Percentiles rank a stretch among this genome's conserved stretches.
These are phyloP conservation scores for Meira miltonrushii DNA, from an alignment of 1,284 basidiomycete species.

Conservation along the genomic window DNA sequence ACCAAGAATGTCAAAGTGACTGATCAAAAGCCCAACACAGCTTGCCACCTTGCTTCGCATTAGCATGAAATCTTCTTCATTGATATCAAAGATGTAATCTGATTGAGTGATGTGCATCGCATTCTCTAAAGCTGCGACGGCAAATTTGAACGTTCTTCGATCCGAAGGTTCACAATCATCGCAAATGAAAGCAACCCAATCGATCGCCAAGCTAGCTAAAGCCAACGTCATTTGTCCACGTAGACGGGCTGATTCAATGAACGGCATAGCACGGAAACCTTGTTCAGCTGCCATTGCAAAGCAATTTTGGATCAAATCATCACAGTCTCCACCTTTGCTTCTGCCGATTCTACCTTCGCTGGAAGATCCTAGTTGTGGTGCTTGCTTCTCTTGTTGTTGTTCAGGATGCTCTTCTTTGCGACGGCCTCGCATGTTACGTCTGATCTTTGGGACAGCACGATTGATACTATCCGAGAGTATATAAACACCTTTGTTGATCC, in stretches of 20 bases:
- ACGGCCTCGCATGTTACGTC: slow-evolving; percentile 21
- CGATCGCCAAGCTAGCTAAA: slow-evolving; percentile 43
- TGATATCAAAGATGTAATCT: slow-evolving; percentile 83
- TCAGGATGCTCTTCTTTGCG: slow-evolving; percentile 6
- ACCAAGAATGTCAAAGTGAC: slow-evolving; percentile 84
- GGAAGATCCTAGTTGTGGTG: background rate
- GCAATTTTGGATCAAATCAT: slow-evolving; percentile 88
- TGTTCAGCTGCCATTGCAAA: slow-evolving; percentile 89
- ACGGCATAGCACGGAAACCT: slow-evolving; percentile 45
- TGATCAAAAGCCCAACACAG: slow-evolving; percentile 92
- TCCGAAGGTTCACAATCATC: slow-evolving; percentile 96
- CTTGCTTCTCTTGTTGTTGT: slow-evolving; percentile 4
- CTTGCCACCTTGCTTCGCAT: slow-evolving; percentile 85
- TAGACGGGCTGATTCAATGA: slow-evolving; percentile 45
- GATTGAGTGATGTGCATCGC: slow-evolving; percentile 76
- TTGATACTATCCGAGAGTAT: slow-evolving; percentile 88
- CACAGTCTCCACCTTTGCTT: slow-evolving; percentile 21
- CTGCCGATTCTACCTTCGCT: slow-evolving; percentile 53
- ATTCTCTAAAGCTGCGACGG: slow-evolving; percentile 91
- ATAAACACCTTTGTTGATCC: slow-evolving; percentile 81
- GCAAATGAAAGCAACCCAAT: slow-evolving; percentile 96
- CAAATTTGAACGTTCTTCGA: slow-evolving; percentile 96
- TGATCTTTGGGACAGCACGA: slow-evolving; percentile 57
- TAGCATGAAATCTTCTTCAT: slow-evolving; percentile 71
- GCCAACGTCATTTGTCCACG: slow-evolving; percentile 43